Conservation (phyloP, 192 early-diverging fungal species). For the Piromyces finnis region DNA sequence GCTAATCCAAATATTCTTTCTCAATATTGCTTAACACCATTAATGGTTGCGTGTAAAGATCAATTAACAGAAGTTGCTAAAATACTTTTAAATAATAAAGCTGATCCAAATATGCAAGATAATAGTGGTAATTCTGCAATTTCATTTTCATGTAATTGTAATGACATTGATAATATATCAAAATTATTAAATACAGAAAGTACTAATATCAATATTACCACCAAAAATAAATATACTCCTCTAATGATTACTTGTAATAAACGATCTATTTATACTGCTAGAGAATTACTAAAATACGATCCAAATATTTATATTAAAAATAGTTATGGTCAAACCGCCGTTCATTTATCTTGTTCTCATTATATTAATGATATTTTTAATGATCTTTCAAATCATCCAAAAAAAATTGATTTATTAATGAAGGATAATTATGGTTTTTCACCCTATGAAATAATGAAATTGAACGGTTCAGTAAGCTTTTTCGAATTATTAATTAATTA, state of each 20-base stretch:
- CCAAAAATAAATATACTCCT: not conserved
- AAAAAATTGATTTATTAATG: not conserved
- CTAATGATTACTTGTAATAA: not conserved
- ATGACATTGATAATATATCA: not conserved
- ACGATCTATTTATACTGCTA: not conserved
- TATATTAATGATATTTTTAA: not conserved
- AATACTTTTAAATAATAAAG: not conserved
- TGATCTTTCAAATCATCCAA: not conserved
- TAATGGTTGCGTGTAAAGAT: not conserved
- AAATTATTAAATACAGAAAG: not conserved
- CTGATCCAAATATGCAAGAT: not conserved
- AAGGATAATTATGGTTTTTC: not conserved
- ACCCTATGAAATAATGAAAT: not conserved
- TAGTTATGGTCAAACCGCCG: not conserved
- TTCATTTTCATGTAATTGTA: not conserved
- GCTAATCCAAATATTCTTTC: not conserved
- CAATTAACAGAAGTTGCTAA: not conserved
- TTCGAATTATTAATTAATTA: not conserved
- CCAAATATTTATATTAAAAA: not conserved
- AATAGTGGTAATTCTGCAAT: not conserved
- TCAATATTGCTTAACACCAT: not conserved
- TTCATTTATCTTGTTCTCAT: not conserved
- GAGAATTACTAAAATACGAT: not conserved
- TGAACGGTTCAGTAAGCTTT: not conserved
- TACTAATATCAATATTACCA: not conserved